Percentiles rank a stretch among this genome's conserved stretches.
These are phyloP conservation scores for Sclerotinia spermophila DNA, from an alignment of 2,329 filamentous ascomycete genomes.

Conservation along the genomic window DNA sequence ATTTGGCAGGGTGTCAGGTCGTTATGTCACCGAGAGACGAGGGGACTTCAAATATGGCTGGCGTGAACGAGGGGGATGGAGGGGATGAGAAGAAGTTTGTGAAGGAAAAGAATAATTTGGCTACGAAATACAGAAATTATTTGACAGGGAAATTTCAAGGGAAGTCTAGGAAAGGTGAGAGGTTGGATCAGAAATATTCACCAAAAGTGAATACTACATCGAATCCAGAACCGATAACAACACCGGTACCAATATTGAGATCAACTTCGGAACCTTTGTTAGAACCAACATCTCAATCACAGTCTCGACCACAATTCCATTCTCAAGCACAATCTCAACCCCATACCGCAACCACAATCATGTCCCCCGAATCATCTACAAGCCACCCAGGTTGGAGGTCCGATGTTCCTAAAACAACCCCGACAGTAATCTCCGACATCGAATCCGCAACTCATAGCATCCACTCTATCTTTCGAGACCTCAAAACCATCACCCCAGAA, in stretches of 20 bases:
- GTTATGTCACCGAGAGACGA: background rate
- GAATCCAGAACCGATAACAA: background rate
- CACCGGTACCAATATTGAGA: background rate
- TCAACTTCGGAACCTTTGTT: background rate
- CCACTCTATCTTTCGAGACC: slow-evolving; percentile 36
- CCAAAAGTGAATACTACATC: background rate
- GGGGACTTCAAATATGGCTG: background rate
- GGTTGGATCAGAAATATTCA: background rate
- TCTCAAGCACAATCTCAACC: background rate
- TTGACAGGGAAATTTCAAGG: background rate
- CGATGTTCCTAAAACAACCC: background rate
- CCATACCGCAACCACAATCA: background rate
- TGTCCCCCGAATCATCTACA: background rate
- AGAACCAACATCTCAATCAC: background rate
- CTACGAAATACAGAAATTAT: slow-evolving; percentile 1
- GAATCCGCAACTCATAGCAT: slow-evolving; percentile 13
- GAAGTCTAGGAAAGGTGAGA: background rate
- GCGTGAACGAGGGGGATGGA: background rate
- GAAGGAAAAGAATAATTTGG: background rate
- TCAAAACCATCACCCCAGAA: slow-evolving; percentile 44
- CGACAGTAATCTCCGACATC: background rate
- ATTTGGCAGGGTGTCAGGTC: background rate
- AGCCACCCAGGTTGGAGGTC: background rate
- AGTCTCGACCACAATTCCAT: background rate
- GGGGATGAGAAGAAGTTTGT: background rate